Evolutionary conservation across 108 stramenopile genomes (phyloP).

Genomic region (Stephanodiscus minutulus): DNA sequence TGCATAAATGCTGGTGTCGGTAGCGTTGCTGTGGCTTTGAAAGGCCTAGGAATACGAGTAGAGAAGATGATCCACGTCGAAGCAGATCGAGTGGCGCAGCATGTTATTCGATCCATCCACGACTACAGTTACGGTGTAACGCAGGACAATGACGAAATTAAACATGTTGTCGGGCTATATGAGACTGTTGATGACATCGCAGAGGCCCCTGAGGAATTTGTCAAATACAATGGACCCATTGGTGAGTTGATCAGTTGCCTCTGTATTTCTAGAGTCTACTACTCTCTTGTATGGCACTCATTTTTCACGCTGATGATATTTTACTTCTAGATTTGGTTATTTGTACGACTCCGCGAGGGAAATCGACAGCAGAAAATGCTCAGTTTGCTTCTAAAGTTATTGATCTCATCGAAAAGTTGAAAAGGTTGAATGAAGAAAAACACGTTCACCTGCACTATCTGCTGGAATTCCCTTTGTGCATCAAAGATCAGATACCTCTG

Average conservation of each 20-base stretch:
- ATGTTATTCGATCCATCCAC: constrained; percentile 52
- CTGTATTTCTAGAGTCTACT: background rate
- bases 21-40: constrained; percentile 27
- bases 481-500: constrained; percentile 6
- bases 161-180: constrained; percentile 45
- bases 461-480: constrained; percentile 12
- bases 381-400: constrained; percentile 15
- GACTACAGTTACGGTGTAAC: constrained; percentile 32
- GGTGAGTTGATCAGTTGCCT: constrained; percentile 23
- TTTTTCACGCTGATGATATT: background rate
- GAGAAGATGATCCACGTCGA: constrained; percentile 57
- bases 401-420: constrained; percentile 11
- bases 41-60: constrained; percentile 13
- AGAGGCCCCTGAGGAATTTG: constrained; percentile 16
- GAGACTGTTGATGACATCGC: constrained; percentile 22
- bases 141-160: constrained; percentile 30
- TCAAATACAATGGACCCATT: constrained; percentile 21
- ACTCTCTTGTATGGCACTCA: background rate
- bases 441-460: constrained; percentile 23
- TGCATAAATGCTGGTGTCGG: constrained; percentile 37
- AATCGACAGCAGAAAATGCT: constrained; percentile 5
- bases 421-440: constrained; percentile 4
- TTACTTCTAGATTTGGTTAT: constrained; percentile 26
- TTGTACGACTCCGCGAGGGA: constrained; percentile 14
- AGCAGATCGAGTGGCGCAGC: constrained; percentile 50